These are phyloP conservation scores for Aspergillus sp. DNA, from an alignment of 2,329 filamentous ascomycete genomes.

Conservation along the genomic window DNA sequence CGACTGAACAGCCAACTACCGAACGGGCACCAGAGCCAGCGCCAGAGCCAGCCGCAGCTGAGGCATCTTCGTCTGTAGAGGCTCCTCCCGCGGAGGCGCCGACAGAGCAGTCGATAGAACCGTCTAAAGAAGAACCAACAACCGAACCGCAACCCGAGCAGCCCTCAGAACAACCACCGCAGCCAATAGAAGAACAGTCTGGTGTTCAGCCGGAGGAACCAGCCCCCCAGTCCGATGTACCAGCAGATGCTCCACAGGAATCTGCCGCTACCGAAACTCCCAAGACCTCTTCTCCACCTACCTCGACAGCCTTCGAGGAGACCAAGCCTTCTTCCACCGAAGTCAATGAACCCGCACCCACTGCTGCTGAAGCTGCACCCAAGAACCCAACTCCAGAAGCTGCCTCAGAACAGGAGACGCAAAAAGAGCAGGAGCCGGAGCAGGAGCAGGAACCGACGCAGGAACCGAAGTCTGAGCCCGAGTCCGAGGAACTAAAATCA, in stretches of 20 bases:
- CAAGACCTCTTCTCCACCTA: neutral
- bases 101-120: neutral
- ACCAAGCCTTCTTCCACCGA: neutral
- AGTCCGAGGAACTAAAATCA: neutral
- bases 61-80: slow-evolving; percentile 4
- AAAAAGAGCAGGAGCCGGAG: neutral
- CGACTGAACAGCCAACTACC: neutral
- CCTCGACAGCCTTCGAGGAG: neutral
- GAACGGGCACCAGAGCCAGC: neutral
- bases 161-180: neutral
- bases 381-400: neutral
- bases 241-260: neutral
- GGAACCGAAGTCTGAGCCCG: neutral
- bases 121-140: neutral
- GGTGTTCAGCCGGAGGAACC: neutral
- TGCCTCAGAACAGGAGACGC: neutral
- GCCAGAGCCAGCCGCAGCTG: slow-evolving; percentile 1
- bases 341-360: neutral
- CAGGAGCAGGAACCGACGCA: neutral
- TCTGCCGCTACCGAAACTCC: neutral
- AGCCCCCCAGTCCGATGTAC: neutral
- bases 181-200: neutral
- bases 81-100: neutral
- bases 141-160: neutral
- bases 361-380: neutral